A percentile compares a stretch with the other conserved stretches of the same genome.
Conservation (phyloP, 2,329 filamentous ascomycete genomes). For the Dactylonectria macrodidyma region DNA sequence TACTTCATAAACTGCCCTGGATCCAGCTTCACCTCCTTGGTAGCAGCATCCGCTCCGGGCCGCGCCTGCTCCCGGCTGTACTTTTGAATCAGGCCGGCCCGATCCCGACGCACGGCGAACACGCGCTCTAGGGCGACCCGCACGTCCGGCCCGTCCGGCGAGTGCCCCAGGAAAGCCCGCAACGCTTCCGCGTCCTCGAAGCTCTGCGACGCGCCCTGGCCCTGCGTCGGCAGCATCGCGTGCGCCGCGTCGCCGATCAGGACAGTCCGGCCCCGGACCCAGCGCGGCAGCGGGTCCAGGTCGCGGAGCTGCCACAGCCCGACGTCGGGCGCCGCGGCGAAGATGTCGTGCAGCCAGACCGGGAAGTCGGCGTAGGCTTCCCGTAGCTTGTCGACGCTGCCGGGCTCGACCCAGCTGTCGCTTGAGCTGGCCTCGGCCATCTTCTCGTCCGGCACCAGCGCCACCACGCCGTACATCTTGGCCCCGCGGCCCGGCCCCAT, state of each 20-base stretch:
- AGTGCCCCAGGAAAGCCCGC: constrained; percentile 6
- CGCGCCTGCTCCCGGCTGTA: constrained; percentile 41
- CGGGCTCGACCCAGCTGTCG: constrained; percentile 42
- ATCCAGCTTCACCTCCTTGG: constrained; percentile 37
- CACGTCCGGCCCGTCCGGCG: constrained; percentile 13
- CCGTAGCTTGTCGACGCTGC: constrained; percentile 36
- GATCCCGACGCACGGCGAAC: constrained; percentile 31
- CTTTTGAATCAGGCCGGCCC: constrained; percentile 39
- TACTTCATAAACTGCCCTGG: constrained; percentile 42
- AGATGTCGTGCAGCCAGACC: constrained; percentile 25
- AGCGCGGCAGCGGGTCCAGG: constrained; percentile 26
- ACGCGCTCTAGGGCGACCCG: constrained; percentile 17
- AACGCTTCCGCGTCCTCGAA: constrained; percentile 32
- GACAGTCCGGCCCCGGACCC: constrained; percentile 23
- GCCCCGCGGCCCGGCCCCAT: constrained; percentile 39
- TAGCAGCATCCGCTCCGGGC: constrained; percentile 35
- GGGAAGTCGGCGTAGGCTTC: constrained; percentile 36
- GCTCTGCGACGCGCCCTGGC: constrained; percentile 32
- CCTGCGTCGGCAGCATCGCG: constrained; percentile 33
- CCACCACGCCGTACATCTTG: constrained; percentile 41
- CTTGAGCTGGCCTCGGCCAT: constrained; percentile 33
- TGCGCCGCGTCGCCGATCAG: constrained; percentile 32
- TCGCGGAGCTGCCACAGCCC: constrained; percentile 32
- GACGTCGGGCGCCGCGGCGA: constrained; percentile 17
- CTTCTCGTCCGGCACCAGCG: constrained; percentile 39